phyloP scores from a whole-genome alignment of 345 rosid species.

The Sonneratia alba region DNA sequence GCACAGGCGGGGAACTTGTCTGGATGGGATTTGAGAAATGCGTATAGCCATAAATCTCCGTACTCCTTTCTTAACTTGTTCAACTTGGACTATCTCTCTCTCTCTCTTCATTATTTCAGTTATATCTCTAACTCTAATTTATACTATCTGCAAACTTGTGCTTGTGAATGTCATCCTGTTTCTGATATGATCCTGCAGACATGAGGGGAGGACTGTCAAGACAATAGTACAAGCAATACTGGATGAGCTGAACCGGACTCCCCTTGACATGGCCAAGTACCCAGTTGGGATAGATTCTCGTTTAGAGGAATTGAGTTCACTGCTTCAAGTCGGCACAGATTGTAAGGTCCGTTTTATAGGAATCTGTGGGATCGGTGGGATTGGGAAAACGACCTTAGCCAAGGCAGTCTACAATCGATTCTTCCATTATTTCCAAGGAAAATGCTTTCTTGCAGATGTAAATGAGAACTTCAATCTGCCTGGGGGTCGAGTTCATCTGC shows the following conservation, averaged over 20 bases:
- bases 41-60: no score
- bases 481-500: background rate
- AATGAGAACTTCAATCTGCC: slow-evolving; percentile 8
- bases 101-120: no score
- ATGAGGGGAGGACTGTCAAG: no score
- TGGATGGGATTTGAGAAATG: background rate
- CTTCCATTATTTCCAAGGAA: slow-evolving; percentile 20
- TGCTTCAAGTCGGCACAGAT: background rate
- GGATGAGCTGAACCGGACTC: no score
- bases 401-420: slow-evolving; percentile 13
- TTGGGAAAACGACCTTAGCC: slow-evolving; percentile 10
- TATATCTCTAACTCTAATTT: no score
- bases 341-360: background rate
- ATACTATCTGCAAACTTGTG: no score
- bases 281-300: background rate
- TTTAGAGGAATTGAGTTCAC: background rate
- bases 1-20: background rate
- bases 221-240: no score
- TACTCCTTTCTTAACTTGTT: no score
- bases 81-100: no score
- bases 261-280: background rate
- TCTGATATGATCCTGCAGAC: no score
- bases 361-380: background rate
- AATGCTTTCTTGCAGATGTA: slow-evolving; percentile 21
- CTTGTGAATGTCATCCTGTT: no score